Percentiles rank a stretch among this genome's conserved stretches.
These are phyloP conservation scores for Botrytis fabae DNA, from an alignment of 2,329 filamentous ascomycete species.

Conservation along the genomic window DNA sequence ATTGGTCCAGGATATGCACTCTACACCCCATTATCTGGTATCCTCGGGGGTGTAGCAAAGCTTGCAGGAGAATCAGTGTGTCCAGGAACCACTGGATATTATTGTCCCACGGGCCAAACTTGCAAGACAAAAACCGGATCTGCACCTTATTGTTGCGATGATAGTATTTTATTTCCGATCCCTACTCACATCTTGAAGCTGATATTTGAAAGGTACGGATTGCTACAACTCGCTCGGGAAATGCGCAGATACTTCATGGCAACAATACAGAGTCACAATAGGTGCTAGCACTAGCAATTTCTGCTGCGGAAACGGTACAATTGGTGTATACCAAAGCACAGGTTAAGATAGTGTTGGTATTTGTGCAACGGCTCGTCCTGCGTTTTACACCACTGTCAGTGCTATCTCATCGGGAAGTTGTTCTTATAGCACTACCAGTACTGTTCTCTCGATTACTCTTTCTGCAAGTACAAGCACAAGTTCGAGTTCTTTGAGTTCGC, in stretches of 20 bases:
- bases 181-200: neutral
- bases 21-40: neutral
- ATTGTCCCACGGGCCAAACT: neutral
- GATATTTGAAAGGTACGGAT: neutral
- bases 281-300: neutral
- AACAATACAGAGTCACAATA: neutral
- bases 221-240: neutral
- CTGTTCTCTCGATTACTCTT: neutral
- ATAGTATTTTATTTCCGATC: neutral
- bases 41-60: neutral
- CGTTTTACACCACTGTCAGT: neutral
- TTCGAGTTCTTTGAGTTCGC: neutral
- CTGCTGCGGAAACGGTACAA: constrained; percentile 7
- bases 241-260: constrained; percentile 5
- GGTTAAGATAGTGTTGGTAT: neutral
- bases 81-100: constrained; percentile 1
- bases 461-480: neutral
- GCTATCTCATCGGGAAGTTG: neutral
- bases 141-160: constrained; percentile 11
- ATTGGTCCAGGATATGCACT: neutral
- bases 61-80: constrained; percentile 1
- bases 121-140: neutral
- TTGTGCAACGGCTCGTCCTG: neutral
- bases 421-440: neutral
- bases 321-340: neutral